These are phyloP conservation scores for Saitozyma podzolica DNA, from an alignment of 768 basidiomycete species.

Conservation along the genomic window DNA sequence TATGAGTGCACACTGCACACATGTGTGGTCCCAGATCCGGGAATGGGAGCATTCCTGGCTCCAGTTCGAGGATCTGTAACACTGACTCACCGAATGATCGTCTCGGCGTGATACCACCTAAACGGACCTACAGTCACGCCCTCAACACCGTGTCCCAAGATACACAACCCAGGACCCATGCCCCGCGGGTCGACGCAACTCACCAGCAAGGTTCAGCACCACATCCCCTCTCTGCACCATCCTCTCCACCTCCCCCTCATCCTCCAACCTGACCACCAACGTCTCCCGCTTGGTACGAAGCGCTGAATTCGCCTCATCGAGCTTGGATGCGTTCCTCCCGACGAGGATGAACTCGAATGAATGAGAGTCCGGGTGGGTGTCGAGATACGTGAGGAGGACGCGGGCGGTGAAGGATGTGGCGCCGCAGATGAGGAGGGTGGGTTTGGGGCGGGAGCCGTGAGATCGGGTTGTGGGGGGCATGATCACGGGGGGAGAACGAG, in stretches of 20 bases:
- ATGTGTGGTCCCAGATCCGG: background rate
- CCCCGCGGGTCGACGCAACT: conserved; percentile 19
- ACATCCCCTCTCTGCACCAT: conserved; percentile 36
- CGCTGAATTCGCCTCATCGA: conserved; percentile 56
- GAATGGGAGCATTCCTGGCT: no score
- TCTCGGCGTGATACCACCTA: conserved; percentile 45
- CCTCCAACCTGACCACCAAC: conserved; percentile 24
- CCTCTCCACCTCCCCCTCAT: conserved; percentile 30
- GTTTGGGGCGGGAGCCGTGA: conserved; percentile 11
- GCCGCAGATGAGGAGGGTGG: conserved; percentile 46
- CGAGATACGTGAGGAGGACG: conserved; percentile 68
- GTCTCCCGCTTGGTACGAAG: conserved; percentile 25
- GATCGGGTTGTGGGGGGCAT: no score
- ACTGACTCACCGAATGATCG: conserved; percentile 32
- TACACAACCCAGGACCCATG: background rate
- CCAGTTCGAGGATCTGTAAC: no score
- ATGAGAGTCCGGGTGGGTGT: conserved; percentile 61
- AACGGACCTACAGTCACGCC: conserved; percentile 34
- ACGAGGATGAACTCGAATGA: conserved; percentile 69
- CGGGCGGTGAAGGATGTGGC: conserved; percentile 60
- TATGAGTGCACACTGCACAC: background rate
- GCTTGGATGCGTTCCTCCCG: conserved; percentile 67
- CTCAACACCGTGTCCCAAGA: no score
- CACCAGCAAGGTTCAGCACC: conserved; percentile 50
- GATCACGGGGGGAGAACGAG: no score